Evolutionary conservation across 208 protist genomes (phyloP).

Genomic region (Endotrypanum monterogeii): DNA sequence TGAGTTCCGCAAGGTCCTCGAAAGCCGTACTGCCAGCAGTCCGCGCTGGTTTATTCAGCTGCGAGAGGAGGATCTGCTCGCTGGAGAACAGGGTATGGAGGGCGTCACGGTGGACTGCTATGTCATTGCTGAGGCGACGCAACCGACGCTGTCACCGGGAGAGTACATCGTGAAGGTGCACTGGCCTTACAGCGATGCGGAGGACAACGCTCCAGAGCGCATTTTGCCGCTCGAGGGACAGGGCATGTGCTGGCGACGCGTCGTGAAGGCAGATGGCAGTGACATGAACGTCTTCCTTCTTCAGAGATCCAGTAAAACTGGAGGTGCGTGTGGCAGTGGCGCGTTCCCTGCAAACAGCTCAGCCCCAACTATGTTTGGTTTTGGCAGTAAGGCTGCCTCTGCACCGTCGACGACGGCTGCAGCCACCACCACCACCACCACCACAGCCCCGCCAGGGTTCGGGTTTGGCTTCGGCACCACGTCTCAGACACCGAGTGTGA

Average conservation of each 20-base stretch:
- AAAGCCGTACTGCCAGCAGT: conserved; percentile 49
- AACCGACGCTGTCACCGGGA: conserved; percentile 67
- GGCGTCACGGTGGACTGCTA: conserved; percentile 86
- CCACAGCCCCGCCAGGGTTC: conserved; percentile 19
- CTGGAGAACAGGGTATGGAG: conserved; percentile 69
- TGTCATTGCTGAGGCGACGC: conserved; percentile 73
- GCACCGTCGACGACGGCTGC: conserved; percentile 5
- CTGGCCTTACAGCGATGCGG: conserved; percentile 84
- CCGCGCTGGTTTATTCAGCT: conserved; percentile 90
- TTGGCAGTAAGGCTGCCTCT: conserved; percentile 4
- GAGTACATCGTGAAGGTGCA: conserved; percentile 89
- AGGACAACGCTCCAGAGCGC: conserved; percentile 89
- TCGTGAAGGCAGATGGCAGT: conserved; percentile 68
- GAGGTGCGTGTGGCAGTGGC: not conserved
- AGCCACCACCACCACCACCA: conserved; percentile 9
- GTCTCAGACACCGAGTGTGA: not conserved
- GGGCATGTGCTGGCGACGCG: conserved; percentile 74
- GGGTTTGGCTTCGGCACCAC: conserved; percentile 38
- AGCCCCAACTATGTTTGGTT: conserved; percentile 4
- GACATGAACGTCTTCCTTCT: conserved; percentile 81
- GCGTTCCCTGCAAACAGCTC: conserved; percentile 8
- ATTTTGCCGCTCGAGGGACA: conserved; percentile 74
- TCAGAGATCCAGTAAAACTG: conserved; percentile 36
- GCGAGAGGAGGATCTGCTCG: conserved; percentile 82
- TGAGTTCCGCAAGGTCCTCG: conserved; percentile 58